Percentiles rank a stretch among this genome's conserved stretches.
Conservation (phyloP, 306 rosid species). For the Lathyrus oleraceus region DNA sequence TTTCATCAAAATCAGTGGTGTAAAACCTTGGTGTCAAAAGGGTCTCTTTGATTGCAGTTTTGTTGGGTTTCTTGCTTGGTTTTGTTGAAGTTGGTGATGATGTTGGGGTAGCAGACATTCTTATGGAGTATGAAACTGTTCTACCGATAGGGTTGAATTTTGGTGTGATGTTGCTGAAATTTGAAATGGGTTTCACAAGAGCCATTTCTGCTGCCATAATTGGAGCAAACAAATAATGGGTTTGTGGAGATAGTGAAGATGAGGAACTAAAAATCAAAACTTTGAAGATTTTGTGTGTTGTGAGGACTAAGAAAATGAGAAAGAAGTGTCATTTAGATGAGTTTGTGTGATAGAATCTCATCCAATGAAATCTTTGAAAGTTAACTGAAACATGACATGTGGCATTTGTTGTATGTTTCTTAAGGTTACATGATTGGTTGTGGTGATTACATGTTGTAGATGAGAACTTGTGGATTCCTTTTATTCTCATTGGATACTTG, state of each 20-base stretch:
- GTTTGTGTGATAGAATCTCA: constrained; percentile 52
- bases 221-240: neutral
- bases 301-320: neutral
- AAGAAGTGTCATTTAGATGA: neutral
- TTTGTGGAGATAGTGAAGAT: too few species aligned
- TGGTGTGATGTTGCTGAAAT: constrained; percentile 52
- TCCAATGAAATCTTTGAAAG: constrained; percentile 61
- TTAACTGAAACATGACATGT: constrained; percentile 55
- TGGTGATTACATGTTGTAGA: constrained; percentile 44
- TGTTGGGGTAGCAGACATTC: constrained; percentile 59
- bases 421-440: constrained; percentile 42
- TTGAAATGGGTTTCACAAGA: constrained; percentile 80
- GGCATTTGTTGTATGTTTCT: constrained; percentile 36
- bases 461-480: constrained; percentile 37
- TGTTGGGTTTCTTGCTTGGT: constrained; percentile 54
- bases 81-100: constrained; percentile 49
- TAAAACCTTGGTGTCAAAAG: constrained; percentile 93
- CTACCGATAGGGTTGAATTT: constrained; percentile 48
- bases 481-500: neutral
- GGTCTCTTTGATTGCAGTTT: constrained; percentile 72
- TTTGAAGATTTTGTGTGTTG: constrained; percentile 3
- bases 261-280: neutral
- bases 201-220: constrained; percentile 84
- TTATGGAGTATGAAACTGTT: constrained; percentile 40
- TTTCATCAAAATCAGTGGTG: constrained; percentile 96